Base-by-base conservation (phyloP, 2,329 filamentous ascomycete species). In the Lecanoromycetidae sp. region DNA sequence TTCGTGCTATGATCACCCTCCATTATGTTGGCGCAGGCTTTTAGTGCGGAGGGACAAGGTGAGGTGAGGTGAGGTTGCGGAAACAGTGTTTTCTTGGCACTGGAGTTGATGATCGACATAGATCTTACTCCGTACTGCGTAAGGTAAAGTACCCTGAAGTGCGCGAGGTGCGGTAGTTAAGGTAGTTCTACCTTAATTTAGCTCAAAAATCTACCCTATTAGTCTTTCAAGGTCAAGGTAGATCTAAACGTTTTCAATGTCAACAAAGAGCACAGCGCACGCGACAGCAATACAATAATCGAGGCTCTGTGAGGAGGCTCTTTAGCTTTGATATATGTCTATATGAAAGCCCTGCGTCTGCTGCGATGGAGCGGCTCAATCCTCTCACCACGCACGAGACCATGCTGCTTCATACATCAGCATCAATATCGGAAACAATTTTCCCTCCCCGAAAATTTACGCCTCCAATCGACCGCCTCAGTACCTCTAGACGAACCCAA, bases 281-380 rank as follows among this genome's bases (percentile, higher is more conserved):
- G 22, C 15, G 29, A 47, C 25, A 5, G 30, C 4, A 25, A 4
- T 29, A 15, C 13, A 36, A 25, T 30, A 36, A 47, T 37, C 42
- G 45, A 25, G 15, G 22, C 13, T 9, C 5, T 22, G 23, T 22
- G 12, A 35, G 15, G n/a, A 13, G 13, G 10, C n/a, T n/a, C n/a
- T 32, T 15, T 5, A 1, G 19, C 19, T 5, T 20, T 8, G 13
- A 41, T 32, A 42, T 42, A 47, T 47, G 30, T 12, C 45, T 51
- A 45, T 58, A 72, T 71, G 69, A 71, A 70, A 65, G 65, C 66
- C 60, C 56, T 69, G 63, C 66, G 67, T 63, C 69, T 71, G 63
- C 66, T 65, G 58, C 61, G 65, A 68, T 71, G 69, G 69, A 71
- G 69, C 66, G 68, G 66, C 57, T 66, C 65, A 58, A 66, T 68